A percentile compares a stretch with the other conserved stretches of the same genome.
Conservation (phyloP, 1,284 basidiomycete genomes). For the Xerocomus minutiporus region DNA sequence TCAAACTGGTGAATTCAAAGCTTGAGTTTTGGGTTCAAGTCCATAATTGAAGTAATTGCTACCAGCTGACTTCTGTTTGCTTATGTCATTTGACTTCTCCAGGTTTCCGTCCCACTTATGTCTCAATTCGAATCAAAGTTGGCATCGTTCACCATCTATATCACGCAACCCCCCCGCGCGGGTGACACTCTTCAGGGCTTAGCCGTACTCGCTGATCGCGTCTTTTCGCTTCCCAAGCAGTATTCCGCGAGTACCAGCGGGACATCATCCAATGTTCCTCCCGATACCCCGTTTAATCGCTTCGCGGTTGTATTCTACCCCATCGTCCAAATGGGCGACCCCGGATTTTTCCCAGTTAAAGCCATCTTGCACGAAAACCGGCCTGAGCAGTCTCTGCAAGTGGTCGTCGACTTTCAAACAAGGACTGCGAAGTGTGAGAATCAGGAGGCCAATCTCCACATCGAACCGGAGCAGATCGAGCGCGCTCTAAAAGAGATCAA, state of each 20-base stretch:
- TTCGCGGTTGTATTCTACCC: constrained; percentile 19
- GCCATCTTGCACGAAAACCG: constrained; percentile 15
- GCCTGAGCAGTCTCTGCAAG: not conserved
- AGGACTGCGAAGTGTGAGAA: constrained; percentile 16
- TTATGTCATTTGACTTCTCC: too few relatives aligned
- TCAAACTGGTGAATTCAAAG: too few relatives aligned
- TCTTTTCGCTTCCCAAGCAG: constrained; percentile 1
- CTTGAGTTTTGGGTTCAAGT: too few relatives aligned
- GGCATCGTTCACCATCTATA: not conserved
- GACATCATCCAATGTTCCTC: constrained; percentile 3
- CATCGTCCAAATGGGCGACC: constrained; percentile 2
- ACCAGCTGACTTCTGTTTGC: too few relatives aligned
- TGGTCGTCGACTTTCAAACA: constrained; percentile 20
- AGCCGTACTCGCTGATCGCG: constrained; percentile 8
- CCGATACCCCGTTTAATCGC: constrained; percentile 1
- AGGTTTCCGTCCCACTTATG: not conserved
- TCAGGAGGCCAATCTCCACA: constrained; percentile 13
- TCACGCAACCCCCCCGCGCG: not conserved
- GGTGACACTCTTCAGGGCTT: not conserved
- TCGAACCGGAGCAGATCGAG: constrained; percentile 23
- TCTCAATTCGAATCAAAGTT: not conserved
- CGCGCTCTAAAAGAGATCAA: constrained; percentile 16
- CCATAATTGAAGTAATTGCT: too few relatives aligned
- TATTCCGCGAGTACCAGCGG: not conserved
- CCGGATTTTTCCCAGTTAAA: constrained; percentile 12